Evolutionary conservation across 805 yeast genomes (phyloP).

Genomic region (Barnettozyma sp.): DNA sequence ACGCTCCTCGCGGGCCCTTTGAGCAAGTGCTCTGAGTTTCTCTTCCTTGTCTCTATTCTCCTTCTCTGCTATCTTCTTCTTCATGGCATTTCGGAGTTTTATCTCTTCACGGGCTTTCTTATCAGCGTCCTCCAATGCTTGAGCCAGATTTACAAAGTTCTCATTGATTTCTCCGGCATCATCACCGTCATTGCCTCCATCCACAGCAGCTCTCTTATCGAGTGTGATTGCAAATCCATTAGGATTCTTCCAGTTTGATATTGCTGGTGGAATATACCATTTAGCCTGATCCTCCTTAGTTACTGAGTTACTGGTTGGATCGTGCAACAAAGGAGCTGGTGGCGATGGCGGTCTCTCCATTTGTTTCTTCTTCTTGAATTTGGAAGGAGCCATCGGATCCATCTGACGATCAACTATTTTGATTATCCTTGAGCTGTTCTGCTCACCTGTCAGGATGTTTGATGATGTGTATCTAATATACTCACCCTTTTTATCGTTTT

Average conservation of each 20-base stretch:
- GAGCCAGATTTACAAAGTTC: constrained; percentile 55
- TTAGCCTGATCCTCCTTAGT: constrained; percentile 66
- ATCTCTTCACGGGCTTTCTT: constrained; percentile 51
- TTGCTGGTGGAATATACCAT: constrained; percentile 87
- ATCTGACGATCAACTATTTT: constrained; percentile 59
- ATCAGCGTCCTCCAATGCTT: constrained; percentile 69
- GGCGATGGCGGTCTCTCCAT: constrained; percentile 66
- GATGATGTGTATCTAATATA: constrained; percentile 41
- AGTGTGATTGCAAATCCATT: constrained; percentile 80
- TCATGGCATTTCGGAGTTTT: constrained; percentile 41
- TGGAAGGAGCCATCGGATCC: constrained; percentile 86
- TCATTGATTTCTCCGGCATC: constrained; percentile 37
- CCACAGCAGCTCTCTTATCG: constrained; percentile 63
- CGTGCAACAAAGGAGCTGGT: constrained; percentile 64
- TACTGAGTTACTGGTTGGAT: constrained; percentile 36
- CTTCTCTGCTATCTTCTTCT: constrained; percentile 42
- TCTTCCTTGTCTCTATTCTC: constrained; percentile 45
- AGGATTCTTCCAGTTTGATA: constrained; percentile 94
- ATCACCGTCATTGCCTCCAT: constrained; percentile 32
- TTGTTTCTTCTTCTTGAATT: constrained; percentile 59
- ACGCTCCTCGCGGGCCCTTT: constrained; percentile 37
- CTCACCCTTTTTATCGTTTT: constrained; percentile 30
- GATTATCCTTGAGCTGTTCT: constrained; percentile 39
- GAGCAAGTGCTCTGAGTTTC: constrained; percentile 43
- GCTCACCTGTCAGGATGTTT: constrained; percentile 27